Base-by-base conservation (phyloP, 2,329 filamentous ascomycete species). In the Neonectria sp. region DNA sequence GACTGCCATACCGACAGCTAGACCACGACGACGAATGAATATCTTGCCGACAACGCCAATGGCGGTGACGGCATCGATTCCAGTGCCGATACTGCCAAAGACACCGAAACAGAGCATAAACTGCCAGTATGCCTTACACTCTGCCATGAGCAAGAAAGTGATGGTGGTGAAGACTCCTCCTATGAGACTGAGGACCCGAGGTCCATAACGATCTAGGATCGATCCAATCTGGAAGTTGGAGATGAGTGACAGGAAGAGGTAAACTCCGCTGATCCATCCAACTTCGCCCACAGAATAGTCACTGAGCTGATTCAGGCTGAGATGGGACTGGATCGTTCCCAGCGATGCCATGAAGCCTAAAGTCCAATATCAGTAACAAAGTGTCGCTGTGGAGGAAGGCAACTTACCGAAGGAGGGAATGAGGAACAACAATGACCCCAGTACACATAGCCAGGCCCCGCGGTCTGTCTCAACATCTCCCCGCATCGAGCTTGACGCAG, bases 81-180 rank as follows among this genome's bases (percentile, higher is more conserved):
- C 80, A 5, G 73, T 76, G 1, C 83, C 82, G 5, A 84, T 60
- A 4, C 85, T 85, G 15, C 82, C 76, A 37, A 81, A 81, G 6
- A 83, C 60, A 4, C 85, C 82, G 12, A 84, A 79, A 1, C 78
- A 76, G 4, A 86, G 75, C 24, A 86, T 72, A 45, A 86, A 86
- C 6, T 86, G 83, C 82, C 82, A 85, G 70, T 86, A 86, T 9
- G 76, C 57, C 2, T 74, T 78, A 71, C 84, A 86, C 55, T 86
- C 75, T 1, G 81, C 85, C 6, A 86, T 75, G 0, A 86, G 65
- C 13, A 86, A 77, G 55, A 86, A 82, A 6, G 79, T 80, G 0
- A 73, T 67, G 0, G 83, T 71, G 52, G 79, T 82, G 1, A 75
- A 68, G 0, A 76, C 55, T 0, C 76, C 79, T 1, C 83, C 83